Evolutionary conservation across 1,139 yeast species (phyloP).

Genomic region (Wickerhamomyces sp.): DNA sequence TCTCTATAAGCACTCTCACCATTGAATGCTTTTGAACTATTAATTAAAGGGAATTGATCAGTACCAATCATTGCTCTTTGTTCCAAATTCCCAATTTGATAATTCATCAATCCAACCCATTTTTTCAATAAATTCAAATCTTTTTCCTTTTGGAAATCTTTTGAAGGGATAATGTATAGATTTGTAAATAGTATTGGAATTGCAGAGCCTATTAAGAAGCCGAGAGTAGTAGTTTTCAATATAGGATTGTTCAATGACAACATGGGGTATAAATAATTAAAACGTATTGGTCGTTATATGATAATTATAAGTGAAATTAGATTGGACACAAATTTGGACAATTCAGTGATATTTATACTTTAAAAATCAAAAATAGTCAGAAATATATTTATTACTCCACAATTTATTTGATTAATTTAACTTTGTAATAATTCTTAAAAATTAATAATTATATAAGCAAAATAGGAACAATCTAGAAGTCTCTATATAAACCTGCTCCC

Average conservation of each 20-base stretch:
- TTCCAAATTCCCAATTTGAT: constrained; percentile 22
- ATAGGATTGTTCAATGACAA: constrained; percentile 7
- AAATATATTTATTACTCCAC: too few species aligned
- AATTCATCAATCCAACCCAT: constrained; percentile 18
- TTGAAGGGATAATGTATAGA: constrained; percentile 17
- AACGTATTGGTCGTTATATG: too few species aligned
- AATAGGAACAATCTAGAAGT: too few species aligned
- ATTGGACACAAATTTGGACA: too few species aligned
- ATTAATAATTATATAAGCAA: too few species aligned
- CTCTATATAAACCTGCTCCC: too few species aligned
- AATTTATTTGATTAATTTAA: too few species aligned
- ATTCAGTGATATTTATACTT: too few species aligned
- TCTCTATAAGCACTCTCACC: constrained; percentile 13
- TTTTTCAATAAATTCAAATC: constrained; percentile 19
- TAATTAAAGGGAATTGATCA: neutral
- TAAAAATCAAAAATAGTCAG: too few species aligned
- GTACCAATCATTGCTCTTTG: constrained; percentile 1
- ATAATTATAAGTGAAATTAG: too few species aligned
- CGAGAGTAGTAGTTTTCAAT: constrained; percentile 19
- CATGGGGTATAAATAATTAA: neutral
- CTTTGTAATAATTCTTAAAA: too few species aligned
- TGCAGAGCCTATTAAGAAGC: constrained; percentile 20
- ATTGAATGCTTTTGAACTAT: neutral
- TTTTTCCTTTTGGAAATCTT: constrained; percentile 13
- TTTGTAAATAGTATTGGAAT: constrained; percentile 19